A percentile compares a stretch with the other conserved stretches of the same genome.
Conservation (phyloP, 208 protist genomes). For the Lotmaria passim region DNA sequence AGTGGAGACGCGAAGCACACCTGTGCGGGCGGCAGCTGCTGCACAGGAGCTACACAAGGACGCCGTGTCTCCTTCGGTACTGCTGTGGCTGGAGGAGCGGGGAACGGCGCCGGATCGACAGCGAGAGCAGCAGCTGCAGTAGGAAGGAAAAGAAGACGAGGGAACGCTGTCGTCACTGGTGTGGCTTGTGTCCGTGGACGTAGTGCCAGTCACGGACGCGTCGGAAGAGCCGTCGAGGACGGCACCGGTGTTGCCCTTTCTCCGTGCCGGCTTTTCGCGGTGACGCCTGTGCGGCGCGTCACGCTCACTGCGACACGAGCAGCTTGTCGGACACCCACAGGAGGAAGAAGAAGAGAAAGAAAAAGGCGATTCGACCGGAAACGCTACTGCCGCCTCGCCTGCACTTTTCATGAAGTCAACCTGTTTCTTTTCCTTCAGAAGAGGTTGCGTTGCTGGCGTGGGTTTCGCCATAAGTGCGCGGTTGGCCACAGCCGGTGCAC, state of each 20-base stretch:
- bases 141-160: background rate
- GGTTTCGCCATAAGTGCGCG: background rate
- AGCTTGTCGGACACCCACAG: slow-evolving; percentile 27
- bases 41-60: slow-evolving; percentile 29
- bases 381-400: background rate
- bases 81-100: background rate
- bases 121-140: slow-evolving; percentile 32
- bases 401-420: background rate
- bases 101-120: too few species aligned
- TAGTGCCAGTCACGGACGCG: background rate
- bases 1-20: background rate
- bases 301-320: slow-evolving; percentile 21
- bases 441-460: background rate
- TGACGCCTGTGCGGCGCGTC: background rate
- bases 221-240: background rate
- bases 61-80: background rate
- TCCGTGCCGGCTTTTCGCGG: background rate
- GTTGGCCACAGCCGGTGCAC: background rate
- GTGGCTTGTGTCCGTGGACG: slow-evolving; percentile 1
- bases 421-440: background rate
- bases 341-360: slow-evolving; percentile 18
- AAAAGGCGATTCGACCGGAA: background rate
- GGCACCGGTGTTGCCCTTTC: background rate
- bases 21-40: slow-evolving; percentile 3
- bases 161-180: slow-evolving; percentile 8